Conservation (phyloP, 176 grass and related monocot genomes). For the Aegilops sharonensis region DNA sequence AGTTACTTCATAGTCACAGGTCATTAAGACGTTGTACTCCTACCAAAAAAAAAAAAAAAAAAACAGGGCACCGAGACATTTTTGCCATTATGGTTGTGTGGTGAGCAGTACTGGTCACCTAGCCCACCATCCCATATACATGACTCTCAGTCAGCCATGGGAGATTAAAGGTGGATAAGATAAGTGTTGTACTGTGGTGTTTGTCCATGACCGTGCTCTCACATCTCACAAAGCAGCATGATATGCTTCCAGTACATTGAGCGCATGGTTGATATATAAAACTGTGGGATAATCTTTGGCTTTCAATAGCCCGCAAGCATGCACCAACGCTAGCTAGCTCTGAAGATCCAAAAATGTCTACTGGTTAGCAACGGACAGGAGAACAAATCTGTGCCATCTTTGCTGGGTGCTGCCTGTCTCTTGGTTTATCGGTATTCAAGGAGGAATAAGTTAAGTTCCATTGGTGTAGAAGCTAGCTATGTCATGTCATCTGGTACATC, state of each 20-base stretch:
- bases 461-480: conserved; percentile 8
- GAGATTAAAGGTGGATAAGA: conserved; percentile 1
- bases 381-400: conserved; percentile 35
- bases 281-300: conserved; percentile 23
- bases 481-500: too few species aligned
- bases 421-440: conserved; percentile 23
- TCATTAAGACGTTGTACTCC: too few species aligned
- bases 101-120: too few species aligned
- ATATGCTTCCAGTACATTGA: too few species aligned
- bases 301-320: conserved; percentile 5
- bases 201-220: conserved; percentile 32
- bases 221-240: neutral
- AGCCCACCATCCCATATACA: too few species aligned
- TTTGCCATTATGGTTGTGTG: neutral
- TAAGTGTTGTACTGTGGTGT: conserved; percentile 10
- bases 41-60: too few species aligned
- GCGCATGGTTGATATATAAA: conserved; percentile 30
- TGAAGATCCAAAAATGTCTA: conserved; percentile 40
- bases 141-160: neutral
- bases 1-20: too few species aligned
- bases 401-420: conserved; percentile 28
- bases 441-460: conserved; percentile 37
- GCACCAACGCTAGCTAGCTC: conserved; percentile 16
- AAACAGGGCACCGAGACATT: neutral
- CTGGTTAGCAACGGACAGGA: neutral